Base-by-base conservation (phyloP, 176 grass and related monocot species). In the Zizania latifolia region DNA sequence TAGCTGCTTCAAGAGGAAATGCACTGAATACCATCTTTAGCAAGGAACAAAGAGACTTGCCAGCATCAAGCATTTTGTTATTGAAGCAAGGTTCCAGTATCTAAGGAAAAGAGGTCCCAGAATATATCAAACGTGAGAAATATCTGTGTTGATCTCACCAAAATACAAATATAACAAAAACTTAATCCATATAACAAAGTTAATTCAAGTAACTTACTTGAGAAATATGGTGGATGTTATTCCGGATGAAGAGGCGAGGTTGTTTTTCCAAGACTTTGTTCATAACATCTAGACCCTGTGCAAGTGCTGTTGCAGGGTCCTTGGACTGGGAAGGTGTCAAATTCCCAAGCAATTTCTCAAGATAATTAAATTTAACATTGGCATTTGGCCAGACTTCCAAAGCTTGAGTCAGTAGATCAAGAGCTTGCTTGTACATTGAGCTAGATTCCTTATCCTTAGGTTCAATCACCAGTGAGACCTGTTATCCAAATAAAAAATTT, bases 211-310 rank as follows among this genome's bases (percentile, higher is more conserved):
- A 37, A 74, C 80, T 63, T 84, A 94, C 95, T 80, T 99, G 95
- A 78, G 92, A 94, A 62, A 99, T 99, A 75, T 99, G 95, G 68
- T 86, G 94, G 71, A 99, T 99, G 77, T 99, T 99, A 85, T 99
- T 99, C 46, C 92, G 86, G 51, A 99, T 94, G 72, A 99, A 99
- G 63, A 99, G 87, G 12, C 84, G 95, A 56, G 95, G 92, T 43
- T 99, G 95, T 85, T 99, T 99, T 58, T 94, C 95, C 72, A 99
- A 86, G 22, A 99, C 92, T 82, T 99, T 99, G 73, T 99, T 99
- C 95, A 99, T 99, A 78, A 99, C 95, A 94, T 99, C 95, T 88
- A 99, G 95, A 72, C 95, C 95, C 74, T 92, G 89, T 70, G 95
- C 89, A 82, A 99, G 86, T 46, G 92, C 89, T 34, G 92, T 88